Evolutionary conservation across 306 rosid genomes (phyloP), one percentile per base, ranked within the genome.

Genomic region (Alnus rubra): DNA sequence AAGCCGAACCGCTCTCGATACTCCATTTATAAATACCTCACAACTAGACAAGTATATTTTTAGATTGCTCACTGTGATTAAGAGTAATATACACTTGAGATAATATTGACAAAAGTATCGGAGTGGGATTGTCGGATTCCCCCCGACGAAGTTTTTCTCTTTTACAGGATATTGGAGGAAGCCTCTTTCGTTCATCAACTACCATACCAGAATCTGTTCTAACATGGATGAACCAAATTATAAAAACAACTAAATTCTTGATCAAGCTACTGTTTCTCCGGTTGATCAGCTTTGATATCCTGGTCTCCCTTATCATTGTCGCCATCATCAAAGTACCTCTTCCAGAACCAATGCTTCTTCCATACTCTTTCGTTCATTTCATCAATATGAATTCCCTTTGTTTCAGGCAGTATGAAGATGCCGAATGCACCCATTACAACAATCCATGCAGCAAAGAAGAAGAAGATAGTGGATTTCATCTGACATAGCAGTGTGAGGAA

Each of bases 301-400:
- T 1, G 3, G 13, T 68, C 72, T n/a, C 14, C 15, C 65, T 59
- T 28, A 3, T 1, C 37, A 3, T 67, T 7, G 9, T 69, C 52
- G 2, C 18, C 30, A 4, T 68, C 60, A n/a, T 69, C 52, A 35
- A 9, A 76, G 33, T 37, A 79, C 52, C 35, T 79, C 84, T 80
- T 84, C 87, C 87, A 84, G 23, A 64, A 59, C 84, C 84, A 80
- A n/a, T 84, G 87, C 70, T 80, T 84, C 55, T 76, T 84, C 87
- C 87, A 84, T 4, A 55, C 84, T 13, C 76, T 73, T 1, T 84
- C 84, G 6, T 56, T 55, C 84, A 84, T 84, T 69, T 84, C 84
- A 28, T 84, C 87, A 16, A 84, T 81, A 2, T 82, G 84, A 53
- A 84, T 33, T 39, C 82, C 84, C 48, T 80, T 84, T 1, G 87